Evolutionary conservation across 73 alveolate genomes (phyloP), one percentile per base, ranked within the genome.

Genomic region (Breviolum minutum): DNA sequence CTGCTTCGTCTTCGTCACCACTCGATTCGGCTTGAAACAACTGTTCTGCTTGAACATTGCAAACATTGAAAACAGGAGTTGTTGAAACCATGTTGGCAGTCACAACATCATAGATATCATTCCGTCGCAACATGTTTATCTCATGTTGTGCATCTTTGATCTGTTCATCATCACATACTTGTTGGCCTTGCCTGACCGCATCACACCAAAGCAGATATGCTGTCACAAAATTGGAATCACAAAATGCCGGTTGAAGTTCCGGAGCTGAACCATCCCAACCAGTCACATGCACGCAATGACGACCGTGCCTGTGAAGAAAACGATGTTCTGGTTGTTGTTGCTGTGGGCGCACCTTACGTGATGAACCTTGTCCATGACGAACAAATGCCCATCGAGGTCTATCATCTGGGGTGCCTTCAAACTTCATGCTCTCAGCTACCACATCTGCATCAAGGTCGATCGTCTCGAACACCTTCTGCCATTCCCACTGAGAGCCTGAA

Each of bases 261-360:
- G 95, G 60, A 1, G 95, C 85, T 6, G 60, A 30, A 16, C 95
- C 95, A 30, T 87, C 95, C 84, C 84, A 87, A 0, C 95, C 95
- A 0, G 68, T 29, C 11, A 17, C 19, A 26, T 30, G n/a, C 5
- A 54, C 54, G 2, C 63, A 32, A 20, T 64, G 84, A 0, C 95
- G 61, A 0, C 80, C 95, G 17, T 87, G 95, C 1, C 95, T 60
- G 2, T 26, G 69, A 1, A 9, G 62, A 76, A 27, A 61, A 9
- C 85, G 85, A 6, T n/a, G 6, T 12, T 76, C 85, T 0, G 85
- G 66, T 13, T 68, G 89, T 32, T 27, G 88, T 14, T 40, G 88
- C 0, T 40, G 61, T 2, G n/a, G 20, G 6, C 88, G 88, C 27
- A 80, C 68, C n/a, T 30, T n/a, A 0, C 22, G 32, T 13, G 13